Conservation (phyloP, 805 yeast species). For the Wickerhamiella allomyrinae region DNA sequence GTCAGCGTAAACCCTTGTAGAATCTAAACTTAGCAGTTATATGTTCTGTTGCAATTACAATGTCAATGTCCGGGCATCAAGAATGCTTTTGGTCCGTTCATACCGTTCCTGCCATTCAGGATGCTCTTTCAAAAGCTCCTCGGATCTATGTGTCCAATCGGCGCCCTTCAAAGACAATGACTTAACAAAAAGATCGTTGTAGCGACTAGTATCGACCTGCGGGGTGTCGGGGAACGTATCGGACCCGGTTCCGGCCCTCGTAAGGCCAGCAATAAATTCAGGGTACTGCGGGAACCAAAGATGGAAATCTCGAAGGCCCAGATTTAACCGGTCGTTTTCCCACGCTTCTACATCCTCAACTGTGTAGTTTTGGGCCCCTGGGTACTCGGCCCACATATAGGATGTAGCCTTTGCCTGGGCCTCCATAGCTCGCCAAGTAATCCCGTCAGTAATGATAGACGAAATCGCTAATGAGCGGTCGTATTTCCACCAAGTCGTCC, state of each 20-base stretch:
- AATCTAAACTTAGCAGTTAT: too few relatives aligned
- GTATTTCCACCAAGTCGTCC: conserved; percentile 14
- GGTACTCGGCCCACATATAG: conserved; percentile 7
- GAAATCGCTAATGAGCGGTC: conserved; percentile 11
- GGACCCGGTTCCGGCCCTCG: conserved; percentile 3
- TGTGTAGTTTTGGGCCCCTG: conserved; percentile 3
- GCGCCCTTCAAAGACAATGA: conserved; percentile 1
- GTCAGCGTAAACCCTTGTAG: too few relatives aligned
- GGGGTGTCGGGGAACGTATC: conserved; percentile 1
- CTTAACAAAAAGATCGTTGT: not conserved
- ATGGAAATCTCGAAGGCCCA: conserved; percentile 6
- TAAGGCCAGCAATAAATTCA: conserved; percentile 10
- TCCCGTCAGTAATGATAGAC: conserved; percentile 9
- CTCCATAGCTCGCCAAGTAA: conserved; percentile 11
- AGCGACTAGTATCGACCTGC: not conserved
- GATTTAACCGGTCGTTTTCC: conserved; percentile 6
- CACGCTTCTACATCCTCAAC: conserved; percentile 6
- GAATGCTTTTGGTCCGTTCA: not conserved
- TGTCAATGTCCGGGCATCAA: not conserved
- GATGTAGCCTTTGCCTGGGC: conserved; percentile 11
- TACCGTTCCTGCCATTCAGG: not conserved
- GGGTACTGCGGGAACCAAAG: conserved; percentile 10
- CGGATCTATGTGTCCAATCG: not conserved
- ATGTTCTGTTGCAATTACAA: too few relatives aligned
- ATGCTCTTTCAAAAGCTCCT: not conserved